Base-by-base conservation (phyloP, 352 stramenopile species). In the Hyaloperonospora arabidopsidis region DNA sequence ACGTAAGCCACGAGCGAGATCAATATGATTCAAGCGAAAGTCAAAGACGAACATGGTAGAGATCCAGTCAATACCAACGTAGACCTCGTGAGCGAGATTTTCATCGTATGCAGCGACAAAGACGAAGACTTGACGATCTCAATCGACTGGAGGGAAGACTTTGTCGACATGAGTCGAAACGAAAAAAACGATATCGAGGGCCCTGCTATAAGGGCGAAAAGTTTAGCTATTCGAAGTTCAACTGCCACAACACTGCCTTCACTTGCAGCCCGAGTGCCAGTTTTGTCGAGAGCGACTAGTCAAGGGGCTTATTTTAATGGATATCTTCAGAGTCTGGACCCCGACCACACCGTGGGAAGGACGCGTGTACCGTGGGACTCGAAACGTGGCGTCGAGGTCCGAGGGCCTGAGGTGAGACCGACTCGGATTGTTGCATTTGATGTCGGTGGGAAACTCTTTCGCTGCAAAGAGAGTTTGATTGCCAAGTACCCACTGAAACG, bases 381-480 rank as follows among this genome's bases (percentile, higher is more conserved):
- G 14, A 68, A 72, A 41, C 66, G 64, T 29, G 23, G 57, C 12
- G 65, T 47, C 14, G 55, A 68, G 15, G 12, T 68, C 8, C 21
- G 55, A 57, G 35, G 50, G 23, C 2, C 61, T 2, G 47, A 38
- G 1, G 39, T 18, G 3, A 60, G 41, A 29, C 55, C 54, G 4
- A 49, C 56, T 8, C 54, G 64, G 0, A 53, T 72, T 36, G 57
- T 70, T 3, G 57, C 57, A 0, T 88, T 90, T 41, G 80, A 90
- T 17, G 80, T 90, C 1, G 68, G 80, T n/a, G 77, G 80, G 1
- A 79, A 61, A 21, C 45, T 86, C 11, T 90, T 90, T 49, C 72
- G 69, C 0, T 88, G 77, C 65, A 84, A 85, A 57, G 72, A 75
- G 39, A 75, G 66, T 25, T 63, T 88, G 23, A 73, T 88, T 36